Base-by-base conservation (phyloP, 2,329 filamentous ascomycete genomes). In the Coleophoma crateriformis region DNA sequence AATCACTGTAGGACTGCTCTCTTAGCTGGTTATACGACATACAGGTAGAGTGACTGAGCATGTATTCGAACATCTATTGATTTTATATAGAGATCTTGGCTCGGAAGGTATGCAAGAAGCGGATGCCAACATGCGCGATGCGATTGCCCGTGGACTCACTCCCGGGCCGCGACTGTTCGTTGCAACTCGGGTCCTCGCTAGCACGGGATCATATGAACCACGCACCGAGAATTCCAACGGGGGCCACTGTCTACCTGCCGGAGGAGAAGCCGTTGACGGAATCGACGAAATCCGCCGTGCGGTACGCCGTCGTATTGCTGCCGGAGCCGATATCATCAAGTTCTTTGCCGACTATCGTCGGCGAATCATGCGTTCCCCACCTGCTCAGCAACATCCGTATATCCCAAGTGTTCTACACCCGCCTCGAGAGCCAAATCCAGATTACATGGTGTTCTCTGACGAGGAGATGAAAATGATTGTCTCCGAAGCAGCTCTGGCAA, bases 21-120 rank as follows among this genome's bases (percentile, higher is more conserved):
- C 10, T 63, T 76, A 17, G 76, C 79, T 0, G 80, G 79, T 7
- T 82, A 77, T 65, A 84, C 78, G 0, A 81, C 77, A 2, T 80
- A 79, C 27, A 27, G 27, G 27, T 27, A 27, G 8, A 2, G 6
- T 27, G 6, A 7, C 27, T 27, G 27, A 27, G 27, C 27, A 10
- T 27, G 7, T 27, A 27, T 27, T 27, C 27, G 27, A 27, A 27
- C 8, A 27, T 7, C 8, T 27, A 27, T 27, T 27, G 27, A 27
- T 7, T 27, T 7, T 27, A 7, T 7, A 27, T 60, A 69, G 78
- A 10, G 78, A 81, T 58, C 68, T 81, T 1, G 76, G 77, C 13
- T 77, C 75, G 3, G 77, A 81, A 57, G 70, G 71, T 0, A 68
- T 79, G 51, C 66, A 68, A 27, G 71, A 73, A 35, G 71, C 71